Percentiles rank a stretch among this genome's conserved stretches.
Conservation (phyloP, 805 yeast genomes). For the Osmozyma mogii region DNA sequence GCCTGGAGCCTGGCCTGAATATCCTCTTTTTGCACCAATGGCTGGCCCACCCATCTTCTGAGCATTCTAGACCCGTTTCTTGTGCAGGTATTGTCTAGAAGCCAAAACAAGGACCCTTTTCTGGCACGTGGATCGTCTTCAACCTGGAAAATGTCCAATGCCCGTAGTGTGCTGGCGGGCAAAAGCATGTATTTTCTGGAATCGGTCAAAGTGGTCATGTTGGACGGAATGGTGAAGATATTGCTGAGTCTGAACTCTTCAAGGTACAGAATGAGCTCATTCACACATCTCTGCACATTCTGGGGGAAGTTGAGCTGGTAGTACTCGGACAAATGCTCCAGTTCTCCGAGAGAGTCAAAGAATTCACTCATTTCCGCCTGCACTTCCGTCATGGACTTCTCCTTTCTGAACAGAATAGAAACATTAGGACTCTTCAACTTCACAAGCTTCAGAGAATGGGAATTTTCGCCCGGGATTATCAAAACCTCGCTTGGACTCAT, state of each 20-base stretch:
- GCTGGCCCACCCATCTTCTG: conserved; percentile 66
- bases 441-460: conserved; percentile 4
- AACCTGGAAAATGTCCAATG: conserved; percentile 70
- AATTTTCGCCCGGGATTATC: conserved; percentile 14
- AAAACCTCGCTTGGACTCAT: conserved; percentile 73
- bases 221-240: conserved; percentile 45
- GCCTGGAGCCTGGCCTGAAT: conserved; percentile 63
- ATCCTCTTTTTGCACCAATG: conserved; percentile 46
- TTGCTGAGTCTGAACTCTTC: conserved; percentile 54
- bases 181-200: conserved; percentile 44
- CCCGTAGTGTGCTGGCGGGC: conserved; percentile 57
- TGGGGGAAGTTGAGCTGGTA: conserved; percentile 15
- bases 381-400: conserved; percentile 3
- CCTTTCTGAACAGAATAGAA: conserved; percentile 4
- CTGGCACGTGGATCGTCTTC: conserved; percentile 42
- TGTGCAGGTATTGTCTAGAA: conserved; percentile 74
- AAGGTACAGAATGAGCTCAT: conserved; percentile 46
- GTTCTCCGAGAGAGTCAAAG: conserved; percentile 15
- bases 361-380: conserved; percentile 16
- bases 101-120: conserved; percentile 71
- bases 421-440: conserved; percentile 12
- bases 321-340: conserved; percentile 15
- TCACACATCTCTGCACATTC: conserved; percentile 29
- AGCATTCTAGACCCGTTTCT: conserved; percentile 65
- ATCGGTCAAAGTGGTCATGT: conserved; percentile 45